phyloP scores from a whole-genome alignment of 768 basidiomycete species.

The Suillus hirtellus region DNA sequence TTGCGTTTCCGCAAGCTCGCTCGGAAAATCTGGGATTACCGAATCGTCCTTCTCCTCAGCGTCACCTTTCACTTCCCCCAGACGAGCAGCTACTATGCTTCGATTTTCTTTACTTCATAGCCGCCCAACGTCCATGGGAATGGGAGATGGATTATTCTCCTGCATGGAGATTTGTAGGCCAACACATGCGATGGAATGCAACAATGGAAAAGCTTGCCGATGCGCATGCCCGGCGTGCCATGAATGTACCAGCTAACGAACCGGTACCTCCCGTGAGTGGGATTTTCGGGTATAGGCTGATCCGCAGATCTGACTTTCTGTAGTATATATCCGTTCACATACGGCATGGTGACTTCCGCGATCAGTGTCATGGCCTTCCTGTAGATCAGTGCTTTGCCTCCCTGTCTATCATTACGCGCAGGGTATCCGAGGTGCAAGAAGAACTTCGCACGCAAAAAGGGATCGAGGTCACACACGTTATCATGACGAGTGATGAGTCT shows the following conservation, averaged over 20 bases:
- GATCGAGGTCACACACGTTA: conserved; percentile 49
- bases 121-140: conserved; percentile 51
- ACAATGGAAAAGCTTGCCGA: conserved; percentile 44
- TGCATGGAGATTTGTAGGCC: conserved; percentile 57
- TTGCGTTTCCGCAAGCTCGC: conserved; percentile 24
- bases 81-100: conserved; percentile 29
- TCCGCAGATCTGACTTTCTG: not conserved
- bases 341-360: conserved; percentile 54
- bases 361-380: conserved; percentile 44
- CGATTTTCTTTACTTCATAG: conserved; percentile 29
- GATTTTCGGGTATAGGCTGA: not conserved
- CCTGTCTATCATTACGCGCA: conserved; percentile 50
- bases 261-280: conserved; percentile 48
- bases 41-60: conserved; percentile 21
- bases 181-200: conserved; percentile 51
- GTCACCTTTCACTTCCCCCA: conserved; percentile 19
- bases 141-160: conserved; percentile 58
- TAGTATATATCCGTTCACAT: conserved; percentile 61
- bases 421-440: conserved; percentile 56
- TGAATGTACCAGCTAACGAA: conserved; percentile 38
- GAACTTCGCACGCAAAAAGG: conserved; percentile 48
- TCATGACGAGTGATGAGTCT: conserved; percentile 66
- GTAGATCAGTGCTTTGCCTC: conserved; percentile 53
- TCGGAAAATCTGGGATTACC: conserved; percentile 8
- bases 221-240: conserved; percentile 45